phyloP scores from a whole-genome alignment of 2,329 filamentous ascomycete genomes.

The Ophiobolus disseminans region DNA sequence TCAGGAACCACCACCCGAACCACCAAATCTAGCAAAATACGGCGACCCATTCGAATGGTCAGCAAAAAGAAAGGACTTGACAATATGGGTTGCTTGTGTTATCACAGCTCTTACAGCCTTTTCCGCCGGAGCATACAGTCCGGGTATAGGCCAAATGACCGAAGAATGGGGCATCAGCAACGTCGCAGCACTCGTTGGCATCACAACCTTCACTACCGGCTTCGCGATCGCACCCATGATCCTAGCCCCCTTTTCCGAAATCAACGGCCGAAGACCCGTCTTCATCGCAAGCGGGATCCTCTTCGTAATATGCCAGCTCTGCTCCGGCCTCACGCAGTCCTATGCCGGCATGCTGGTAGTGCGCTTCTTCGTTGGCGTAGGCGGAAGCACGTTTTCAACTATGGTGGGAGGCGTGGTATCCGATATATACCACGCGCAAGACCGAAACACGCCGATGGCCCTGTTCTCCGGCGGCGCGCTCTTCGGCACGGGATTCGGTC shows the following conservation, averaged over 20 bases:
- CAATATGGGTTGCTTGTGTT: conserved; percentile 75
- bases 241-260: conserved; percentile 85
- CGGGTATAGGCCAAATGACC: conserved; percentile 70
- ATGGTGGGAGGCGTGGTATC: conserved; percentile 93
- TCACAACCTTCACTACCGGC: conserved; percentile 78
- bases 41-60: conserved; percentile 78
- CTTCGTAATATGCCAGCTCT: conserved; percentile 74
- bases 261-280: conserved; percentile 84
- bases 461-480: conserved; percentile 82
- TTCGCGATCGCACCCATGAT: conserved; percentile 88
- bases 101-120: conserved; percentile 82
- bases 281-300: conserved; percentile 77
- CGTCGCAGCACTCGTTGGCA: conserved; percentile 73
- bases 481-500: conserved; percentile 80
- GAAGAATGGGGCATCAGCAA: conserved; percentile 69
- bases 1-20: conserved; percentile 58
- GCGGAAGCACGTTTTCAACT: conserved; percentile 79
- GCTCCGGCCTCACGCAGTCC: conserved; percentile 73
- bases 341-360: conserved; percentile 77
- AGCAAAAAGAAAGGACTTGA: conserved; percentile 69
- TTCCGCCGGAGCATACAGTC: conserved; percentile 79
- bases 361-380: conserved; percentile 79
- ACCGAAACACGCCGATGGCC: conserved; percentile 88
- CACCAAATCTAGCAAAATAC: conserved; percentile 71
- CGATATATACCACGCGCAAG: conserved; percentile 80